Base-by-base conservation (phyloP, 805 yeast genomes). In the Yarrowia sp. region DNA sequence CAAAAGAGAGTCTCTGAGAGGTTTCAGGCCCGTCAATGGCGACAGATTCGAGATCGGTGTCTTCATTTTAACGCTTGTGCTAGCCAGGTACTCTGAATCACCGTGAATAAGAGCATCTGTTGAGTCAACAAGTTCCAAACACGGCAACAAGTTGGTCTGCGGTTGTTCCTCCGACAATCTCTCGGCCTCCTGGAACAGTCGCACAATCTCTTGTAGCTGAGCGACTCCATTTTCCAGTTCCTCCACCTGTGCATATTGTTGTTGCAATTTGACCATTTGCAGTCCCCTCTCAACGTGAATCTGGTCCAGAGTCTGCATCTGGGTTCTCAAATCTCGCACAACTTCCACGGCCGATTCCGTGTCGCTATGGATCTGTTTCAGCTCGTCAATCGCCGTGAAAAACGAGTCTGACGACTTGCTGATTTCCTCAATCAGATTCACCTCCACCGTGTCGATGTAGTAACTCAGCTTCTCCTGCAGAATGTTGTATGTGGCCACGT, bases 361-460 rank as follows among this genome's bases (percentile, higher is more conserved):
- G 42, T 65, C 68, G 42, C 50, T 53, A 32, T 87, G 85, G 43
- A 93, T 87, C 8, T 81, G 82, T 73, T 87, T 87, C 69, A 95
- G 84, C 71, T 92, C 97, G 67, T 88, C 91, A 68, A 96, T 80
- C 0, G 97, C 93, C 65, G 86, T 86, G 78, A 92, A 92, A 75
- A 95, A 94, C 8, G 93, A 87, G 67, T 87, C 86, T 0, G 97
- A 91, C 0, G 97, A 89, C 71, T 86, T 85, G 3, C 97, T 89
- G 41, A 95, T 92, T 77, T 92, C 97, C 48, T 85, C 83, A 19
- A 93, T 89, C 50, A 94, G 79, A 70, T 89, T 88, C 45, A 90
- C 82, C 78, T 94, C 99, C 0, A 94, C 92, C 0, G 87, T 83
- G 75, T 95, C 98, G 68, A 95, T 81, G 74, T 92, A 92, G 78